Evolutionary conservation across 108 stramenopile species (phyloP), one percentile per base, ranked within the genome.

Genomic region (Skeletonema grethae): DNA sequence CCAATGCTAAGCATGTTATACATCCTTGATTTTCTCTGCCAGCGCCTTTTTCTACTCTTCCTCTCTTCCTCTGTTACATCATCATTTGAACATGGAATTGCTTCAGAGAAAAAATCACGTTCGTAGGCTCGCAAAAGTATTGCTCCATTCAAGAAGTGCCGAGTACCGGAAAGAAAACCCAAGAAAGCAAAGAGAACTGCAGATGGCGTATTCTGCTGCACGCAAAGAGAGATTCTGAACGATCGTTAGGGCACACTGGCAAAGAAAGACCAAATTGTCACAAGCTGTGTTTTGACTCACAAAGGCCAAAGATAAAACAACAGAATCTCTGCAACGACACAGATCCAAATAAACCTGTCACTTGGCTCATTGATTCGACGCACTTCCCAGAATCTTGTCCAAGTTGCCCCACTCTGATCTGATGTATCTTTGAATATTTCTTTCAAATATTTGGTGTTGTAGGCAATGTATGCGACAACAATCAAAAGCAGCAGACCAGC

Each of bases 301-400:
- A 57, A 48, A 16, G 86, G 86, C n/a, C 60, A 75, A 5, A 84
- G 12, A 67, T 79, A 82, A 25, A 84, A 65, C 22, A 90, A 18
- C 6, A 64, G 6, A 38, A 85, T 35, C 61, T 90, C 85, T 39
- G 86, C 13, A 7, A 34, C 16, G 31, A 86, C 62, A 28, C 71
- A 55, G n/a, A 69, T 16, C 71, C 72, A 86, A 61, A 82, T 78
- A 25, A 84, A 75, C 6, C 24, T 13, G 18, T 56, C 64, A 0
- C 62, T 81, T 8, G 89, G 77, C 18, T 64, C 43, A 0, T 73
- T 75, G 18, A 84, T 58, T 12, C 69, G 69, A 11, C 61, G 48
- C 10, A 35, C 25, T 65, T 84, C 75, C 82, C 66, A 67, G 22
- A 39, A 68, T 57, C 75, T 58, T 45, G 61, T 53, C 50, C 50